A percentile compares a stretch with the other conserved stretches of the same genome.
Evolutionary conservation across 1,284 basidiomycete species (phyloP).

Genomic region (Bjerkandera adusta): DNA sequence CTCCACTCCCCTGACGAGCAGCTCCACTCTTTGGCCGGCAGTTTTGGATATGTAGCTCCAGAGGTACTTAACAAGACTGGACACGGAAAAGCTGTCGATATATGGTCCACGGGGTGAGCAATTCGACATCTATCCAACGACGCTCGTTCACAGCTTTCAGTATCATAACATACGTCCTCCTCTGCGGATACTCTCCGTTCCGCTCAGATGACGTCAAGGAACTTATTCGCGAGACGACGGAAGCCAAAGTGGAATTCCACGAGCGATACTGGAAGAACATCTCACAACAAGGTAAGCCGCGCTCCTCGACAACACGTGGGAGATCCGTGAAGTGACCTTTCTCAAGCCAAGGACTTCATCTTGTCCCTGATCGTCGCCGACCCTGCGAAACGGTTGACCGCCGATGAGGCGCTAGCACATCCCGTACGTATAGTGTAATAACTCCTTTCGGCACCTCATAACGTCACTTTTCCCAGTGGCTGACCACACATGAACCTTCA

Average conservation of each 20-base stretch:
- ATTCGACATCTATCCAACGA: conserved; percentile 22
- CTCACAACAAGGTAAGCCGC: conserved; percentile 57
- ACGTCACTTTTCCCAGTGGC: conserved; percentile 48
- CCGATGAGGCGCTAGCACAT: conserved; percentile 66
- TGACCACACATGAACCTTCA: conserved; percentile 57
- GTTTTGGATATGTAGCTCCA: conserved; percentile 92
- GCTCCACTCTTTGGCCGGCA: conserved; percentile 82
- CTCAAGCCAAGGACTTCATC: conserved; percentile 84
- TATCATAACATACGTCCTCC: conserved; percentile 89
- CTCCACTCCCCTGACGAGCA: conserved; percentile 77
- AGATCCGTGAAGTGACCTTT: too few species aligned
- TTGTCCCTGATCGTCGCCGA: conserved; percentile 72
- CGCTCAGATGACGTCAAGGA: conserved; percentile 78
- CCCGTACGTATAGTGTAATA: conserved; percentile 30
- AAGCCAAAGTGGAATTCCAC: conserved; percentile 86
- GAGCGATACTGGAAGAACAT: conserved; percentile 94
- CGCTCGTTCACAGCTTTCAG: conserved; percentile 36
- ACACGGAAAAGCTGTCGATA: conserved; percentile 90
- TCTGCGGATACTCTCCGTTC: conserved; percentile 95
- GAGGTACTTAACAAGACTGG: conserved; percentile 85
- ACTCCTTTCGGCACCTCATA: neutral
- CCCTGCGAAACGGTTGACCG: conserved; percentile 71
- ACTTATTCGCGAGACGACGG: conserved; percentile 80
- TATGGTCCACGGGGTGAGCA: conserved; percentile 86
- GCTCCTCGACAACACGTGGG: neutral